A percentile compares a stretch with the other conserved stretches of the same genome.
phyloP scores from a whole-genome alignment of 2,329 filamentous ascomycete genomes.

The Ophiostoma himal-ulmi region DNA sequence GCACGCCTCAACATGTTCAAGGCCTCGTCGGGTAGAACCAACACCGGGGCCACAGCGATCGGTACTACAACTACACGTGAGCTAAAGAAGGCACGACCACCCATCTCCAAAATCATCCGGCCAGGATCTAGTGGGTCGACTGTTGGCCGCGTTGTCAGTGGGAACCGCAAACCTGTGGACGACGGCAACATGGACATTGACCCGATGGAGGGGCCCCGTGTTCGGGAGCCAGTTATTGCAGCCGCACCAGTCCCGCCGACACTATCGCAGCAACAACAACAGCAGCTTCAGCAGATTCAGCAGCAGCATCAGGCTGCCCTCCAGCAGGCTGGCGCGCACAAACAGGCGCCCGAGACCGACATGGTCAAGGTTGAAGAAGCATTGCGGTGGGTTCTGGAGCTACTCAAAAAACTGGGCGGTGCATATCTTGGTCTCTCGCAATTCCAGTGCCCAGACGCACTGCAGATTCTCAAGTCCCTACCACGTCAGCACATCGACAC shows the following conservation, averaged over 20 bases:
- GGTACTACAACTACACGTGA: conserved; percentile 62
- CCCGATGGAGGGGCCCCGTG: conserved; percentile 48
- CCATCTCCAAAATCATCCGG: conserved; percentile 60
- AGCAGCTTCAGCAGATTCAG: conserved; percentile 14
- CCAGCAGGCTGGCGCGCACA: conserved; percentile 31
- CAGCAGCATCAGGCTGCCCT: conserved; percentile 7
- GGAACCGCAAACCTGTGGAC: conserved; percentile 71
- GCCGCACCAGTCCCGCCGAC: conserved; percentile 1
- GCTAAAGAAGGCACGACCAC: conserved; percentile 76
- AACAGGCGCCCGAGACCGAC: conserved; percentile 45
- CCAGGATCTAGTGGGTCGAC: conserved; percentile 60
- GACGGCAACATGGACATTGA: conserved; percentile 65
- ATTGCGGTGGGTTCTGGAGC: conserved; percentile 67
- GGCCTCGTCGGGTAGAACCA: conserved; percentile 60
- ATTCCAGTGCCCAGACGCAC: conserved; percentile 71
- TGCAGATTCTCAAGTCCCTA: conserved; percentile 66
- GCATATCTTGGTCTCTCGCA: conserved; percentile 74
- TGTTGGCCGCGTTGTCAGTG: conserved; percentile 82
- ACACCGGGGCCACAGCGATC: conserved; percentile 49
- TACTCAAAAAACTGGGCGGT: conserved; percentile 73
- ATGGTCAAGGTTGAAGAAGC: conserved; percentile 65
- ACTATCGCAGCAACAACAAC: conserved; percentile 21
- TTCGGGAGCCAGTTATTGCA: conserved; percentile 21
- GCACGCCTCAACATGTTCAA: conserved; percentile 65
- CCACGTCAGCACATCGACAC: conserved; percentile 75